Conservation (phyloP, 768 basidiomycete genomes). For the Termitomyces sp. region DNA sequence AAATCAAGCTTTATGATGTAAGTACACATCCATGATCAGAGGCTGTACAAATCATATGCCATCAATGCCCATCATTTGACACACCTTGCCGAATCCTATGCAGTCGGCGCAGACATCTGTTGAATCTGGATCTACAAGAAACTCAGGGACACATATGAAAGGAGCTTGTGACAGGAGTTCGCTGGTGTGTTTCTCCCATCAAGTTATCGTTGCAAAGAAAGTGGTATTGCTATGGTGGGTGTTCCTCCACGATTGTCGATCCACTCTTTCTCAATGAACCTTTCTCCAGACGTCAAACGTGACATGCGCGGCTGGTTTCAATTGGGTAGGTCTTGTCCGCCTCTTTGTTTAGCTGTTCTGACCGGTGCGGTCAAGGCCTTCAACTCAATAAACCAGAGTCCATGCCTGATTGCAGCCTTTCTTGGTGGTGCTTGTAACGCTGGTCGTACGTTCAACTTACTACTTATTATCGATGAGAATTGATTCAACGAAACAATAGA, state of each 20-base stretch:
- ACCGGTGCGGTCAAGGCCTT: conserved; percentile 24
- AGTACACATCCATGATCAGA: too few species aligned
- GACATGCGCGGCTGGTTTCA: conserved; percentile 6
- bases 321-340: conserved; percentile 6
- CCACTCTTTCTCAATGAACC: background rate
- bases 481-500: conserved; percentile 17
- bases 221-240: conserved; percentile 10
- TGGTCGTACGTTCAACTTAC: conserved; percentile 22
- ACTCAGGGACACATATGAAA: conserved; percentile 1
- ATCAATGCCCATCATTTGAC: too few species aligned
- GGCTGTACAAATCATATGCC: background rate
- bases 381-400: conserved; percentile 34
- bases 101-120: conserved; percentile 2
- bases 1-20: too few species aligned
- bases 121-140: background rate
- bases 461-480: background rate
- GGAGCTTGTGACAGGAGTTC: background rate
- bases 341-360: background rate
- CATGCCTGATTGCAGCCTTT: conserved; percentile 39
- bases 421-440: conserved; percentile 35
- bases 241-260: background rate
- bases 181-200: background rate
- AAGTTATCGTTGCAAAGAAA: background rate
- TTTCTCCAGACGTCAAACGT: conserved; percentile 11
- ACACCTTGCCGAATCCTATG: background rate